These are phyloP conservation scores for Fusarium vanettenii DNA, from an alignment of 2,329 filamentous ascomycete genomes.

Conservation along the genomic window DNA sequence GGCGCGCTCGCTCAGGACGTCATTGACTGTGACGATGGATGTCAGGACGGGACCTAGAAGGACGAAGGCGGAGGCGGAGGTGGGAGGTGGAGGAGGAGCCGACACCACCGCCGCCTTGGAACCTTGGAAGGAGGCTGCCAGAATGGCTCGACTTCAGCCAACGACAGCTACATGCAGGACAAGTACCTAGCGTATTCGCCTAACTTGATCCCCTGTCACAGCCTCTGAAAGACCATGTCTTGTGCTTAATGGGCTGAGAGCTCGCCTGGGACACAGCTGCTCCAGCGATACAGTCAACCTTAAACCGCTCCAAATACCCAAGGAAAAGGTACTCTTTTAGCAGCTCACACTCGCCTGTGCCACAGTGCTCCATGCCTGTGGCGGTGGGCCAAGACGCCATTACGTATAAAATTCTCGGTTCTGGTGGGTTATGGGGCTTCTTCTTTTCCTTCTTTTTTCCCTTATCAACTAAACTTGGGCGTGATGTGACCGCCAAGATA, in stretches of 20 bases:
- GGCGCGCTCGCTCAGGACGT: slow-evolving; percentile 39
- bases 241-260: neutral
- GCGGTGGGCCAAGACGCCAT: slow-evolving; percentile 5
- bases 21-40: slow-evolving; percentile 39
- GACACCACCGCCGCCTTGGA: slow-evolving; percentile 21
- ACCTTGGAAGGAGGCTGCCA: neutral
- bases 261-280: neutral
- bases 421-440: slow-evolving; percentile 4
- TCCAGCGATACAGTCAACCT: neutral
- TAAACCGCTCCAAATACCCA: neutral
- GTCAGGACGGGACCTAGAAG: slow-evolving; percentile 21
- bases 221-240: neutral
- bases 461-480: slow-evolving; percentile 81
- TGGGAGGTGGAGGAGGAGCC: slow-evolving; percentile 37
- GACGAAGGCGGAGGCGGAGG: slow-evolving; percentile 33
- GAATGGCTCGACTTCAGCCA: neutral
- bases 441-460: slow-evolving; percentile 52
- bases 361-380: neutral
- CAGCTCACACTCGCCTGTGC: neutral
- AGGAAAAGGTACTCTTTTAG: neutral
- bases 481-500: slow-evolving; percentile 75
- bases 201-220: neutral
- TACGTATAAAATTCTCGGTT: slow-evolving; percentile 1
- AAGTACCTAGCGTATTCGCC: neutral
- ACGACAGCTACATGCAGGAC: neutral